These are phyloP conservation scores for Pontederia crassipes DNA, from an alignment of 176 grass and related monocot species.

Conservation along the genomic window DNA sequence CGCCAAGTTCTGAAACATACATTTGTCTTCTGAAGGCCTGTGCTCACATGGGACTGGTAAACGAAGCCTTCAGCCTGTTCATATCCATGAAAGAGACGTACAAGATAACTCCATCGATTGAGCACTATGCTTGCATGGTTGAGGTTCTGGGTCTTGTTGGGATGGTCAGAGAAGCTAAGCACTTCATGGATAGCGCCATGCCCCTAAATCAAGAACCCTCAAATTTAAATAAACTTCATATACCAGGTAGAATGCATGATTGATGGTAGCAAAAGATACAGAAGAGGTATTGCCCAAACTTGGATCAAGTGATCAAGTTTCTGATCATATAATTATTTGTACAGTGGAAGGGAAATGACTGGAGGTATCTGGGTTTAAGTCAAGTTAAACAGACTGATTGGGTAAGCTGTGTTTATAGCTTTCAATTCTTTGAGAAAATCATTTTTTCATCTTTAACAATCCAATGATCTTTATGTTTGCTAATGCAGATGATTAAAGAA, in stretches of 20 bases:
- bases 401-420: no score
- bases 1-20: constrained; percentile 32
- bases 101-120: constrained; percentile 33
- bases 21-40: constrained; percentile 47
- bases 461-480: no score
- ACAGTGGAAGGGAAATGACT: no score
- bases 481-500: no score
- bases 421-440: no score
- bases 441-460: no score
- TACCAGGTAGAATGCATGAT: constrained; percentile 25
- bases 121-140: constrained; percentile 43
- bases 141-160: constrained; percentile 38
- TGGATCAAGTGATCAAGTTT: no score
- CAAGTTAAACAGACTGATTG: no score
- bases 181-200: constrained; percentile 49
- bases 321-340: no score
- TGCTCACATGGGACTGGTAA: constrained; percentile 35
- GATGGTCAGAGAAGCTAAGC: constrained; percentile 68
- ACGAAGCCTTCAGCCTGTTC: constrained; percentile 48
- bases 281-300: no score
- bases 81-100: constrained; percentile 44
- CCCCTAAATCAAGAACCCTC: constrained; percentile 29
- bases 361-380: no score
- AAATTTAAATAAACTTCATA: constrained; percentile 34
- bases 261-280: no score